A percentile compares a stretch with the other conserved stretches of the same genome.
These are phyloP conservation scores for Gaeumannomyces tritici DNA, from an alignment of 2,329 filamentous ascomycete genomes.

Conservation along the genomic window DNA sequence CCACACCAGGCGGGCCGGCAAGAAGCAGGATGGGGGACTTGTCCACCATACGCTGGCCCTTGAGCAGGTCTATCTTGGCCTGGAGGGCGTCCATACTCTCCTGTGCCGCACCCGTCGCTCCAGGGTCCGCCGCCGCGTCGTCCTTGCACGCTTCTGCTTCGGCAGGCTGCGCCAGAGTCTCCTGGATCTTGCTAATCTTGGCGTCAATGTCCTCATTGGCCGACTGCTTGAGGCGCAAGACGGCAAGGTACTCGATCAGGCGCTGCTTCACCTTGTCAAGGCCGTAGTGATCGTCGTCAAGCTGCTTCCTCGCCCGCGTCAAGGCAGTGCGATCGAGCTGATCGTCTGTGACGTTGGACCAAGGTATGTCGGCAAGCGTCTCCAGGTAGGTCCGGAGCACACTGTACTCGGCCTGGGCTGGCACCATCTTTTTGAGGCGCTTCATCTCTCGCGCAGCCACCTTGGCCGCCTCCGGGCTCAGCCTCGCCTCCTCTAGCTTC, in stretches of 20 bases:
- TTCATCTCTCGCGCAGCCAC: slow-evolving; percentile 86
- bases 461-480: slow-evolving; percentile 78
- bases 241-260: slow-evolving; percentile 87
- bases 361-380: slow-evolving; percentile 88
- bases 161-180: slow-evolving; percentile 36
- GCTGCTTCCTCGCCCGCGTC: slow-evolving; percentile 70
- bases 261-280: slow-evolving; percentile 96
- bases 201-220: slow-evolving; percentile 76
- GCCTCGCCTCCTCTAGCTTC: slow-evolving; percentile 69
- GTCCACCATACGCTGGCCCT: slow-evolving; percentile 78
- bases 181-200: slow-evolving; percentile 61
- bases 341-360: slow-evolving; percentile 77
- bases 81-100: slow-evolving; percentile 32
- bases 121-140: neutral
- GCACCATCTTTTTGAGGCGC: slow-evolving; percentile 88
- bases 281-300: slow-evolving; percentile 94
- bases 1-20: slow-evolving; percentile 86
- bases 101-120: slow-evolving; percentile 6
- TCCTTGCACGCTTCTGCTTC: slow-evolving; percentile 8
- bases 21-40: slow-evolving; percentile 93
- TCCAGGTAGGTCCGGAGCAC: slow-evolving; percentile 91
- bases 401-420: slow-evolving; percentile 90
- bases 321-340: slow-evolving; percentile 75
- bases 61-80: slow-evolving; percentile 65
- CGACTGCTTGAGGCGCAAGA: slow-evolving; percentile 89